Conservation (phyloP, 2,329 filamentous ascomycete species). For the Aphanoascus verrucosus region DNA sequence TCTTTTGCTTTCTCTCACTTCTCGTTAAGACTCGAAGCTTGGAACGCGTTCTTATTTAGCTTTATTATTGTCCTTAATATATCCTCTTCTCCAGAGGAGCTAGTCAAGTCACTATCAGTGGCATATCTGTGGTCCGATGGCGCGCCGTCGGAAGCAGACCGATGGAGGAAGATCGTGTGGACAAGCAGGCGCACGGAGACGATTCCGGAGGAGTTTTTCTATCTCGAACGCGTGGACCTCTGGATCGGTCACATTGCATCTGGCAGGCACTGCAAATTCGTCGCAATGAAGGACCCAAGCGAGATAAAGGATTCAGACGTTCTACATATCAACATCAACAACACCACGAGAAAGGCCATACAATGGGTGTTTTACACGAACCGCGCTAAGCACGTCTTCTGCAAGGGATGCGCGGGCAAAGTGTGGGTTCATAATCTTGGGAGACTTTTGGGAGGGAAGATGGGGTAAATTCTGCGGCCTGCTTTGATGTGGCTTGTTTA, state of each 20-base stretch:
- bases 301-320: conserved; percentile 3
- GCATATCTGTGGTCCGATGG: conserved; percentile 1
- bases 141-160: not conserved
- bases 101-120: not conserved
- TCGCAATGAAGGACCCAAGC: not conserved
- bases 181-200: not conserved
- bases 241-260: conserved; percentile 8
- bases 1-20: not conserved
- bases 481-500: too few relatives aligned
- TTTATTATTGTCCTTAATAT: not conserved
- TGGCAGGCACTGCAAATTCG: not conserved
- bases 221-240: not conserved
- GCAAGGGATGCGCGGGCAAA: not conserved
- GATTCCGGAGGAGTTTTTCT: not conserved
- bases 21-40: not conserved
- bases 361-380: conserved; percentile 9
- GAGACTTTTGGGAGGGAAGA: not conserved
- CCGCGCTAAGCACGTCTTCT: not conserved
- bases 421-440: not conserved
- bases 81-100: not conserved
- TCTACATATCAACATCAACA: conserved; percentile 1
- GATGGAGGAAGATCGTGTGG: conserved; percentile 5
- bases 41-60: not conserved
- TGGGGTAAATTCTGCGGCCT: too few relatives aligned
- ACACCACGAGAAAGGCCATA: not conserved